These are phyloP conservation scores for Boletus rex-veris DNA, from an alignment of 768 basidiomycete species.

Conservation along the genomic window DNA sequence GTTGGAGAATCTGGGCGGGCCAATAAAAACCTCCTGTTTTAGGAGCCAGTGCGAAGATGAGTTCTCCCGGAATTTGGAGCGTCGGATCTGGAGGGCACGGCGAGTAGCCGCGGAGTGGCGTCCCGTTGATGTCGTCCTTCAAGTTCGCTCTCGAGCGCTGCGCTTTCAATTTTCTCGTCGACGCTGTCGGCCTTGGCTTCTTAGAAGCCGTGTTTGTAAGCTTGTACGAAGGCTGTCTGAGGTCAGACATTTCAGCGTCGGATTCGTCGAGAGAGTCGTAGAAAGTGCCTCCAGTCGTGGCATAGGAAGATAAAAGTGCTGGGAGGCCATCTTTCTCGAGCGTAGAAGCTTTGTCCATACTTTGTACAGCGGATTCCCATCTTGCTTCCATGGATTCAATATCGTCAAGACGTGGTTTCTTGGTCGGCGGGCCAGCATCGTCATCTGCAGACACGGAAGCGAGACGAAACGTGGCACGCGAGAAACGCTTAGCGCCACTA, in stretches of 20 bases:
- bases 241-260: conserved; percentile 14
- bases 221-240: conserved; percentile 3
- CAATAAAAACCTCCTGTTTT: conserved; percentile 46
- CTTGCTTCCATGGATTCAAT: conserved; percentile 27
- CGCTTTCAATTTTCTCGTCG: conserved; percentile 14
- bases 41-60: conserved; percentile 48
- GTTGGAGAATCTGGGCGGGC: conserved; percentile 61
- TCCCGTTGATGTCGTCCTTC: conserved; percentile 9
- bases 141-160: conserved; percentile 17
- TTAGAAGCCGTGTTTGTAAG: not conserved
- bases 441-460: conserved; percentile 5
- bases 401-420: conserved; percentile 41
- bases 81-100: conserved; percentile 46
- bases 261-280: conserved; percentile 28
- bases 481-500: conserved; percentile 42
- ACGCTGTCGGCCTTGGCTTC: conserved; percentile 7
- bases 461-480: conserved; percentile 34
- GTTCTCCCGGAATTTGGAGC: conserved; percentile 64
- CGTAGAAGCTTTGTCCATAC: conserved; percentile 41
- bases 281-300: conserved; percentile 18
- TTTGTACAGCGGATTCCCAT: conserved; percentile 49
- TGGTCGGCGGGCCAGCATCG: conserved; percentile 37
- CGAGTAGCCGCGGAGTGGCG: conserved; percentile 27
- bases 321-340: conserved; percentile 51
- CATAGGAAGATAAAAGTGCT: conserved; percentile 33